Evolutionary conservation across 2,329 filamentous ascomycete species (phyloP).

Genomic region (Trichoderma cornu-damae): DNA sequence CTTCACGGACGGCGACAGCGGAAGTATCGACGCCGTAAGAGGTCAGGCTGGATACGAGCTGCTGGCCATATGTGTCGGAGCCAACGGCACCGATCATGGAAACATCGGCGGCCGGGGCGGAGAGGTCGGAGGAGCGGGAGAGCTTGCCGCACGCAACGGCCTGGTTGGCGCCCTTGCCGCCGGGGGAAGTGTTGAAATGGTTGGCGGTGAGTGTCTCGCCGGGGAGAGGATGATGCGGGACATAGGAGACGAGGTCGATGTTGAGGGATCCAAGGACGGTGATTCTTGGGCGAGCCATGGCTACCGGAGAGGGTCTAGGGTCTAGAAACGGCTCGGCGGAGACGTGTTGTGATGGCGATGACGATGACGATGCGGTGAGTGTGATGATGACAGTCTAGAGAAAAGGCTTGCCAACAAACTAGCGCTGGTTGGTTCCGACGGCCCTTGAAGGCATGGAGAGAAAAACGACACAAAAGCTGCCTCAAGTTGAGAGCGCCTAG

Average conservation of each 20-base stretch:
- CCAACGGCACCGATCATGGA: conserved; percentile 73
- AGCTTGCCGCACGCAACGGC: conserved; percentile 83
- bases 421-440: background rate
- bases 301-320: background rate
- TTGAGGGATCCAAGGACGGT: conserved; percentile 90
- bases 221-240: conserved; percentile 72
- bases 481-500: background rate
- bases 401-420: conserved; percentile 18
- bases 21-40: conserved; percentile 58
- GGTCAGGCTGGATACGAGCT: conserved; percentile 54
- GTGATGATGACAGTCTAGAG: background rate
- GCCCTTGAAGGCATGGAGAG: background rate
- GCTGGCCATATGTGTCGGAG: conserved; percentile 58
- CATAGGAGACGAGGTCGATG: conserved; percentile 85
- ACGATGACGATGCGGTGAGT: background rate
- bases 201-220: conserved; percentile 84
- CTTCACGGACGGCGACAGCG: conserved; percentile 43
- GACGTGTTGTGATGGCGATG: background rate
- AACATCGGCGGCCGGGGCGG: conserved; percentile 42
- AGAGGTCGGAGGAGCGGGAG: conserved; percentile 48
- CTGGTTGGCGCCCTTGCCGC: conserved; percentile 95
- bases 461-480: background rate
- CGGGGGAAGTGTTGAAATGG: conserved; percentile 73
- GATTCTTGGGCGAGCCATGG: conserved; percentile 48
- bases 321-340: background rate